Evolutionary conservation across 148 eudicot species (phyloP), one percentile per base, ranked within the genome.

Genomic region (Cornus kousa): DNA sequence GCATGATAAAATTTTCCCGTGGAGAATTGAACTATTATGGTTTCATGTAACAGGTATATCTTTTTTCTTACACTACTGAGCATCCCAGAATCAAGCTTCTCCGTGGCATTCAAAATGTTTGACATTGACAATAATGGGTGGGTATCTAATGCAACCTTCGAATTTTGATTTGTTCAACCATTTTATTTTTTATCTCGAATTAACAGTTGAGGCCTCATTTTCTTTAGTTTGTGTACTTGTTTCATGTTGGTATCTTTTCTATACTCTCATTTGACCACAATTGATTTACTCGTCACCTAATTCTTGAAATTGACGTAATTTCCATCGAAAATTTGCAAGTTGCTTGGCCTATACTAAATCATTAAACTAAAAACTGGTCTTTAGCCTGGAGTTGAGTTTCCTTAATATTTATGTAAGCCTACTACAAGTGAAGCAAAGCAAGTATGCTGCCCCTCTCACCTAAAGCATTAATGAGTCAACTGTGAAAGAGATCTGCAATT

Each of bases 81-180:
- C 85, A 91, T 91, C 74, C 94, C 94, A 6, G 94, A 91, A 77
- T 85, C 92, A 57, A 91, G 90, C 78, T 89, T 91, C 43, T 87
- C 90, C 10, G 92, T 83, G 80, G 92, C 91, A 50, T 91, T 91
- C 72, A 89, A 91, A 85, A 89, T 91, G 91, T 91, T 91, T 80
- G 94, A 91, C 80, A 77, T 80, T 59, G 91, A 91, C 77, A 75
- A 82, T 74, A 87, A 73, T 72, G 92, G 92, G 94, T 87, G 74
- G 24, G 90, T 87, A 78, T 79, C n/a, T 55, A 50, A 74, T 19
- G 19, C 4, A 62, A 46, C 65, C 74, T 79, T 72, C 68, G 20
- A 70, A 14, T 60, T 16, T 60, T 68, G 13, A 43, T 22, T 37
- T 12, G 69, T 74, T 64, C 20, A n/a, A 65, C n/a, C 6, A 5